phyloP scores from a whole-genome alignment of 2,329 filamentous ascomycete species.

The Harringtonia aguacate region DNA sequence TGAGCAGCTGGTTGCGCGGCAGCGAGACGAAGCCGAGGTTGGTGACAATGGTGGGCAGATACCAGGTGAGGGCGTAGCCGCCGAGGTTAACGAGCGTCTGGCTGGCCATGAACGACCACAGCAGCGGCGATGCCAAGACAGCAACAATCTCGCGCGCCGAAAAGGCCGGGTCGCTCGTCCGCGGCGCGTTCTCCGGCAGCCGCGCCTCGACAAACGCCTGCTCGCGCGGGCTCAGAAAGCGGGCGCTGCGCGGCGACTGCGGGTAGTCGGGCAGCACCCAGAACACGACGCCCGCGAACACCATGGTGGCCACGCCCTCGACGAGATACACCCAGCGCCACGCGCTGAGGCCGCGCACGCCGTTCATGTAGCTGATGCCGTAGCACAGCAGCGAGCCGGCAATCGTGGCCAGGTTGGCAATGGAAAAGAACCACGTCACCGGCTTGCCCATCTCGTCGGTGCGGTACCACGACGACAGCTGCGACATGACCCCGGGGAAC shows the following conservation, averaged over 20 bases:
- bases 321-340: slow-evolving; percentile 9
- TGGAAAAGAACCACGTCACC: slow-evolving; percentile 30
- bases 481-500: slow-evolving; percentile 28
- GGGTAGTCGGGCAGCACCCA: slow-evolving; percentile 47
- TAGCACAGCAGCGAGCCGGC: slow-evolving; percentile 22
- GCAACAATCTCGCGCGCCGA: slow-evolving; percentile 22
- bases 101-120: slow-evolving; percentile 15
- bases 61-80: slow-evolving; percentile 29
- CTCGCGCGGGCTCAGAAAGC: slow-evolving; percentile 6
- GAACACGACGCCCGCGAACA: slow-evolving; percentile 14
- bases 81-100: slow-evolving; percentile 27
- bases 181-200: slow-evolving; percentile 7
- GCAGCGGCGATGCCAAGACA: slow-evolving; percentile 16
- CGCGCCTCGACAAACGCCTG: slow-evolving; percentile 8
- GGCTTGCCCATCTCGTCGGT: slow-evolving; percentile 29
- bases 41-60: slow-evolving; percentile 29
- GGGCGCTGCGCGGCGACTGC: slow-evolving; percentile 7
- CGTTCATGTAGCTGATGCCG: slow-evolving; percentile 39
- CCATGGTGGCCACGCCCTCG: slow-evolving; percentile 6
- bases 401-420: slow-evolving; percentile 22
- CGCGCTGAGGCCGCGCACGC: slow-evolving; percentile 10
- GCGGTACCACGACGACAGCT: slow-evolving; percentile 34
- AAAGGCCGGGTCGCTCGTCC: slow-evolving; percentile 21
- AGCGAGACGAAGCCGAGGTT: slow-evolving; percentile 28
- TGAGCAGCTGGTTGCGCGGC: slow-evolving; percentile 21